A percentile compares a stretch with the other conserved stretches of the same genome.
Conservation (phyloP, 1,284 basidiomycete genomes). For the Wolfiporia cocos region DNA sequence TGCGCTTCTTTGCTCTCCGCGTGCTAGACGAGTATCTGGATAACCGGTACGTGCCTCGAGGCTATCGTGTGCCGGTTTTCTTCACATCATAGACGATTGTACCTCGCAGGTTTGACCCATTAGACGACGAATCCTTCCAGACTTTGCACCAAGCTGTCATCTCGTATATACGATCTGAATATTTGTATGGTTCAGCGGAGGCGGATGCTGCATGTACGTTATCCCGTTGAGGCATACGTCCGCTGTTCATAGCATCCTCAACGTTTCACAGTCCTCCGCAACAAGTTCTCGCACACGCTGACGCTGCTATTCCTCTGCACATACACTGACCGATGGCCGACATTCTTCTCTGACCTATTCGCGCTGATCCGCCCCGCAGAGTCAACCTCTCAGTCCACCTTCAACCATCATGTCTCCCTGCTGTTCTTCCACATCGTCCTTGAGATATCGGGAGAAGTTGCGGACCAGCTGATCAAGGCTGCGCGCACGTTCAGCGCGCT, state of each 20-base stretch:
- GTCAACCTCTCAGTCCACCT: conserved; percentile 46
- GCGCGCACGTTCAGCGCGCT: conserved; percentile 66
- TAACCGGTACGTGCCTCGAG: conserved; percentile 55
- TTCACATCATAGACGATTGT: conserved; percentile 2
- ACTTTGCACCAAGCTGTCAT: conserved; percentile 66
- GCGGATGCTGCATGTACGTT: conserved; percentile 65
- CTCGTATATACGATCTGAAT: conserved; percentile 76
- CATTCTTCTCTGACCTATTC: conserved; percentile 79
- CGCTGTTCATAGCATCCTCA: no score
- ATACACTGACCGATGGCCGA: conserved; percentile 79
- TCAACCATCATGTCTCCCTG: conserved; percentile 78
- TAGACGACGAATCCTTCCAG: conserved; percentile 65
- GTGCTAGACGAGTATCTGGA: conserved; percentile 85
- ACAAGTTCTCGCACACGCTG: conserved; percentile 98
- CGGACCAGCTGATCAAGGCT: conserved; percentile 85
- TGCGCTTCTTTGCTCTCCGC: conserved; percentile 80
- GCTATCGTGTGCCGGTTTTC: not conserved
- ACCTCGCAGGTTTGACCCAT: conserved; percentile 52
- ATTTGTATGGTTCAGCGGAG: conserved; percentile 72
- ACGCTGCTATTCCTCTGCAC: conserved; percentile 91
- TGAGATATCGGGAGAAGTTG: conserved; percentile 90
- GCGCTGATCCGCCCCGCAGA: conserved; percentile 61
- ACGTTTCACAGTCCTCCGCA: conserved; percentile 66
- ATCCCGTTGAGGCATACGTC: no score
- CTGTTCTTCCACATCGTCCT: conserved; percentile 85